These are phyloP conservation scores for Microsporum ferrugineum DNA, from an alignment of 2,329 filamentous ascomycete species.

Conservation along the genomic window DNA sequence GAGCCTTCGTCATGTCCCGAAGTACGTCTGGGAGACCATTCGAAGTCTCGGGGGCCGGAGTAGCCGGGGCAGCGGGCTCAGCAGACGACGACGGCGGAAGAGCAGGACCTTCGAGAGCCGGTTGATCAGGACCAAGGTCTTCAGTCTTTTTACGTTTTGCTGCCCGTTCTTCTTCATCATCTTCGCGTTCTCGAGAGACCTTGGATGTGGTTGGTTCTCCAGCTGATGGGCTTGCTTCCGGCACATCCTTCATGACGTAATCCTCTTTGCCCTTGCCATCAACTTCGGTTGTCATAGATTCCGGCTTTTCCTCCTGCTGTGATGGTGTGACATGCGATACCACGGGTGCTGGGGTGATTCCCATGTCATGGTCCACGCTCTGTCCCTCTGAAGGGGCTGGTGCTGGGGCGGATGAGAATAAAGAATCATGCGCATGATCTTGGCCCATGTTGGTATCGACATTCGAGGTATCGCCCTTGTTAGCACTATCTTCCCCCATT, in stretches of 20 bases:
- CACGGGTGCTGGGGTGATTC: not conserved
- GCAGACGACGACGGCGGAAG: conserved; percentile 28
- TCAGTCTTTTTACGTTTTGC: conserved; percentile 75
- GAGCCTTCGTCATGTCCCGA: conserved; percentile 30
- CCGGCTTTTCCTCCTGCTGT: not conserved
- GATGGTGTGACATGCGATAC: not conserved
- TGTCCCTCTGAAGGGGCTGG: not conserved
- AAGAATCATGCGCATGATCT: not conserved
- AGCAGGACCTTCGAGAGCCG: conserved; percentile 36
- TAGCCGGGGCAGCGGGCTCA: conserved; percentile 30
- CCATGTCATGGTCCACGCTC: not conserved
- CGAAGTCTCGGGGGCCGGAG: conserved; percentile 17
- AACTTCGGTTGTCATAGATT: not conserved
- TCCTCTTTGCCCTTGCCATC: conserved; percentile 25
- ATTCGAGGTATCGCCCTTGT: not conserved
- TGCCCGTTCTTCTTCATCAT: conserved; percentile 55
- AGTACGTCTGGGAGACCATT: conserved; percentile 18
- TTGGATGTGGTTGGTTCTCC: conserved; percentile 39
- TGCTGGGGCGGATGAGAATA: not conserved
- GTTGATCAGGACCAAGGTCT: conserved; percentile 34
- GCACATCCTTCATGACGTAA: conserved; percentile 39
- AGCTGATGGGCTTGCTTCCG: conserved; percentile 21
- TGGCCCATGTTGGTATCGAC: not conserved
- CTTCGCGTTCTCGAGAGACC: conserved; percentile 63
- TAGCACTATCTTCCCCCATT: not conserved